Percentiles rank a stretch among this genome's conserved stretches.
phyloP scores from a whole-genome alignment of 768 basidiomycete species.

The Fomitopsis serialis region DNA sequence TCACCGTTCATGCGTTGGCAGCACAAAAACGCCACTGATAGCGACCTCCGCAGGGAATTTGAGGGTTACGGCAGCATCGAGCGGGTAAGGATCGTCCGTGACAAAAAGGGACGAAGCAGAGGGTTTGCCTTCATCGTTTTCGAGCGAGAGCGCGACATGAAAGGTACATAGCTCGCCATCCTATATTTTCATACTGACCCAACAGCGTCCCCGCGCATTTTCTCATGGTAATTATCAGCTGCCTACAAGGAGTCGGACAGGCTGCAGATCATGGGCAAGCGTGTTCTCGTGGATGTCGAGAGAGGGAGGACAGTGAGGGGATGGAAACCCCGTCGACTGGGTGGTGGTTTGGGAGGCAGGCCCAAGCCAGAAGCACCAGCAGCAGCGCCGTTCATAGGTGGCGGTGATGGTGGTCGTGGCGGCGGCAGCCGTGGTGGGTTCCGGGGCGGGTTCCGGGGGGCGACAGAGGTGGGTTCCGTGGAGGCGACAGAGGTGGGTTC shows the following conservation, averaged over 20 bases:
- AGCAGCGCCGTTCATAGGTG: constrained; percentile 31
- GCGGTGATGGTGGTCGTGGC: constrained; percentile 43
- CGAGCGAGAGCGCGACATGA: constrained; percentile 98
- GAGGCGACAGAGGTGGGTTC: constrained; percentile 29
- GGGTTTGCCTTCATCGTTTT: constrained; percentile 98
- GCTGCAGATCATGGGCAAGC: constrained; percentile 91
- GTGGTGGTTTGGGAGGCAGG: constrained; percentile 98
- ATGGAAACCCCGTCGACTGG: constrained; percentile 95
- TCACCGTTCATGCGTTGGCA: constrained; percentile 28
- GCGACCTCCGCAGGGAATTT: constrained; percentile 90
- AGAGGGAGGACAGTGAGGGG: constrained; percentile 96
- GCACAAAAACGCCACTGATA: constrained; percentile 91
- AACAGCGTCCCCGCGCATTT: constrained; percentile 16
- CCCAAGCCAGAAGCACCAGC: constrained; percentile 64
- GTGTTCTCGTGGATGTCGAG: constrained; percentile 96
- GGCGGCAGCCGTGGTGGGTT: constrained; percentile 34
- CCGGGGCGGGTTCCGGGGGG: constrained; percentile 38
- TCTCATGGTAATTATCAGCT: constrained; percentile 36
- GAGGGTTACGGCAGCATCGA: constrained; percentile 95
- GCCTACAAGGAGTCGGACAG: constrained; percentile 99
- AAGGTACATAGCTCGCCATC: constrained; percentile 51
- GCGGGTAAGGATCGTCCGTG: constrained; percentile 86
- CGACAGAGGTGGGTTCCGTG: constrained; percentile 30
- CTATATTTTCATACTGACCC: constrained; percentile 15
- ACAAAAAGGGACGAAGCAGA: constrained; percentile 80